These are phyloP conservation scores for Paracamarosporium sp. DNA, from an alignment of 2,329 filamentous ascomycete genomes.

Conservation along the genomic window DNA sequence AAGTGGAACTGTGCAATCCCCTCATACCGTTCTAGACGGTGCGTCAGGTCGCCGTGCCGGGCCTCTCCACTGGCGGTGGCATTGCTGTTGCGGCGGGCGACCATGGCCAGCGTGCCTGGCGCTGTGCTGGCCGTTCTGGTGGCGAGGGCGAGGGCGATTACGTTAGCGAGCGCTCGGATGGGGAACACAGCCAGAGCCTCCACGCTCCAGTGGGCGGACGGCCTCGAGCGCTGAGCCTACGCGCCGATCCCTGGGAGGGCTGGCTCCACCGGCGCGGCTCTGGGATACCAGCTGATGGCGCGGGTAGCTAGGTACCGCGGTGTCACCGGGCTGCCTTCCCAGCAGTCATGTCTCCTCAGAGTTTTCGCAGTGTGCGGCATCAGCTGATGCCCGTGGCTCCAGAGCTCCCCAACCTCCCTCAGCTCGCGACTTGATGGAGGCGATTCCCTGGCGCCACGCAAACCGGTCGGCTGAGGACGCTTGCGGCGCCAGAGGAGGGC, in stretches of 20 bases:
- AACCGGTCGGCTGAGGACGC: slow-evolving; percentile 22
- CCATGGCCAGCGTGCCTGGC: neutral
- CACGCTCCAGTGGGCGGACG: slow-evolving; percentile 21
- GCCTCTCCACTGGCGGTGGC: neutral
- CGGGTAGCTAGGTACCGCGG: slow-evolving; percentile 36
- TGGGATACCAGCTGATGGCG: slow-evolving; percentile 39
- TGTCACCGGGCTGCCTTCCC: slow-evolving; percentile 23
- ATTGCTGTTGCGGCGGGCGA: neutral
- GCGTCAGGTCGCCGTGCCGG: slow-evolving; percentile 9
- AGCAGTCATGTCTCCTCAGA: slow-evolving; percentile 29
- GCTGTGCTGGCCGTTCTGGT: neutral
- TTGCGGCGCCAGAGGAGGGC: slow-evolving; percentile 26
- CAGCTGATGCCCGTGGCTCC: slow-evolving; percentile 19
- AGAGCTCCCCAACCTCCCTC: slow-evolving; percentile 15
- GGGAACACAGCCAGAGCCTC: slow-evolving; percentile 39
- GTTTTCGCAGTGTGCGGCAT: slow-evolving; percentile 22
- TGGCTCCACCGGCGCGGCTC: slow-evolving; percentile 34
- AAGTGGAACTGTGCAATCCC: slow-evolving; percentile 24
- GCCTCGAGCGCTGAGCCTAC: slow-evolving; percentile 27
- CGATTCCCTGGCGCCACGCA: slow-evolving; percentile 23
- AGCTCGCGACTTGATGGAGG: slow-evolving; percentile 18
- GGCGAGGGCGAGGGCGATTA: neutral
- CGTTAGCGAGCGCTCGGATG: slow-evolving; percentile 37
- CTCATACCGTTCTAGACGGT: slow-evolving; percentile 8
- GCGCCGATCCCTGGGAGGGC: slow-evolving; percentile 26